Evolutionary conservation across 371 early-diverging fungal species (phyloP), one percentile per base, ranked within the genome.

Genomic region (Lichtheimia corymbifera): DNA sequence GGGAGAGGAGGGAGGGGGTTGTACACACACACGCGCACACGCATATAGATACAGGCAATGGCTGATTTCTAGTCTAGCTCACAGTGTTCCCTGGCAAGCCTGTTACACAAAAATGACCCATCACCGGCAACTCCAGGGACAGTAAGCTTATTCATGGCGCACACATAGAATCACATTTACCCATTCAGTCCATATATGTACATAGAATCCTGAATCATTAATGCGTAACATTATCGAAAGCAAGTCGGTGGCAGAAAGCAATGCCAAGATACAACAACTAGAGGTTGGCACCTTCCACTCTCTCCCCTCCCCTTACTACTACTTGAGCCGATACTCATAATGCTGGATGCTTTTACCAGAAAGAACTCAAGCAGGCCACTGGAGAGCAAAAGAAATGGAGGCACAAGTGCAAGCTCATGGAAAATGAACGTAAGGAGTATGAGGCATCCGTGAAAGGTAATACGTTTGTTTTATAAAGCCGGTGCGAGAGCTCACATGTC

Each of bases 391-490:
- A 62, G 24, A 49, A 51, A 43, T 67, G 64, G 52, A 53, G 71
- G 15, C 78, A 78, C 47, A 64, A 71, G 52, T 69, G 50, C 52
- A 28, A 61, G 27, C 47, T 78, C 44, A 55, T 74, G 53, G 75
- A 68, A 59, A 78, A 72, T 51, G 78, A 78, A 56, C 55, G 72
- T 18, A 50, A 58, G 14, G 53, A 68, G 47, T 78, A 64, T 59
- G 75, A 78, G 61, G 17, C 55, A 6, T 55, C 64, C 15, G 58
- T 74, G 1, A 63, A 59, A 58, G 71, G 75, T 74, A 66, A 61
- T 4, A 17, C 20, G 1, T 13, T 40, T 42, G 15, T 17, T 4
- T n/a, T 50, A 17, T 5, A 28, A 41, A 28, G 15, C 35, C 7
- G 15, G 15, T 55, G 20, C 41, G 41, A n/a, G 40, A 53, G 43